A percentile compares a stretch with the other conserved stretches of the same genome.
These are phyloP conservation scores for Pelargonium australe DNA, from an alignment of 441 rosid genomes.

Conservation along the genomic window DNA sequence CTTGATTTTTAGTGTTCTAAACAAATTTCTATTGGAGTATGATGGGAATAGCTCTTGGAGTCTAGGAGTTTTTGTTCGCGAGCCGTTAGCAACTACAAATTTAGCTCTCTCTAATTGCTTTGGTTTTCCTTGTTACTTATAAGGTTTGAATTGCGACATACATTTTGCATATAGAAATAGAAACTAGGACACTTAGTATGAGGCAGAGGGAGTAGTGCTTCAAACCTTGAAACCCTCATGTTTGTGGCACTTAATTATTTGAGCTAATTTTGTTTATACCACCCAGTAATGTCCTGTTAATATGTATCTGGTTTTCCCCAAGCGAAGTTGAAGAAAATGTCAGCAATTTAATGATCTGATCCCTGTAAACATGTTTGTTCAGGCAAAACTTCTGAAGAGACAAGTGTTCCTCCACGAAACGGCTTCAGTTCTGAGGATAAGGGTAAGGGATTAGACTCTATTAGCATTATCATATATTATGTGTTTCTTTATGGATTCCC, in stretches of 20 bases:
- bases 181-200: too few relatives aligned
- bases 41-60: too few relatives aligned
- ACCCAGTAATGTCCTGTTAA: background rate
- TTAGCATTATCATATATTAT: background rate
- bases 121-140: too few relatives aligned
- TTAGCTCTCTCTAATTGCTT: too few relatives aligned
- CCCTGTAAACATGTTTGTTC: conserved; percentile 13
- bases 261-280: background rate
- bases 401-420: conserved; percentile 13
- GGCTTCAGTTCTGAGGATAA: conserved; percentile 38
- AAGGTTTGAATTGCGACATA: too few relatives aligned
- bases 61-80: too few relatives aligned
- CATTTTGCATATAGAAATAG: too few relatives aligned
- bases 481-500: background rate
- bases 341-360: background rate
- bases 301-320: background rate
- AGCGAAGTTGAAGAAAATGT: background rate
- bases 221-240: too few relatives aligned
- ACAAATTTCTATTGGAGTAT: too few relatives aligned
- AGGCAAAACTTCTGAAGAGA: conserved; percentile 39
- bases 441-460: conserved; percentile 16
- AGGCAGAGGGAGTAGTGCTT: too few relatives aligned
- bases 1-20: background rate
- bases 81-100: too few relatives aligned
- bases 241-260: too few relatives aligned